phyloP scores from a whole-genome alignment of 257 asterid species.

The Solanum microdontum region DNA sequence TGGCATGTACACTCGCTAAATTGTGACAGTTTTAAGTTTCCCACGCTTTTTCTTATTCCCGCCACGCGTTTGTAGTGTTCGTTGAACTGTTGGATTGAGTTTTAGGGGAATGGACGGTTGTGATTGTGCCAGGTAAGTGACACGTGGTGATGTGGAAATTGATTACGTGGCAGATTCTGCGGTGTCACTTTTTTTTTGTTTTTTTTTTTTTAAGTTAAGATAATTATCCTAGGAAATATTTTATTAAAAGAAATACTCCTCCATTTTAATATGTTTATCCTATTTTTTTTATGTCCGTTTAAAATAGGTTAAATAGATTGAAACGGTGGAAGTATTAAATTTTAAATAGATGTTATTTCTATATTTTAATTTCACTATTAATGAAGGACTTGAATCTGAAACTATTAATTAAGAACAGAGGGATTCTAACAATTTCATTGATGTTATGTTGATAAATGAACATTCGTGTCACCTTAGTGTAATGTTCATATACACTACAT shows the following conservation, averaged over 20 bases:
- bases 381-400: accelerated
- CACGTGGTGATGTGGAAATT: neutral
- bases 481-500: neutral
- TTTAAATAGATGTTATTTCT: no score
- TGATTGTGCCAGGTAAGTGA: neutral
- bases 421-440: no score
- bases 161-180: neutral
- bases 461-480: neutral
- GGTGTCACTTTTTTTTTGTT: neutral
- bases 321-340: no score
- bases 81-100: neutral
- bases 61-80: conserved; percentile 10
- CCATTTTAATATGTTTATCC: neutral
- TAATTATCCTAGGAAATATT: neutral
- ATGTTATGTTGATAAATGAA: neutral
- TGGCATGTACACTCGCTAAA: conserved; percentile 8
- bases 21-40: conserved; percentile 9
- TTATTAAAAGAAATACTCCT: neutral
- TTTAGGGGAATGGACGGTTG: neutral
- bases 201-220: neutral
- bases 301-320: no score
- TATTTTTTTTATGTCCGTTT: no score
- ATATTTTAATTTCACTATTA: no score
- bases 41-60: conserved; percentile 25
- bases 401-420: no score